These are phyloP conservation scores for Penicillium sp. DNA, from an alignment of 2,329 filamentous ascomycete genomes.

Conservation along the genomic window DNA sequence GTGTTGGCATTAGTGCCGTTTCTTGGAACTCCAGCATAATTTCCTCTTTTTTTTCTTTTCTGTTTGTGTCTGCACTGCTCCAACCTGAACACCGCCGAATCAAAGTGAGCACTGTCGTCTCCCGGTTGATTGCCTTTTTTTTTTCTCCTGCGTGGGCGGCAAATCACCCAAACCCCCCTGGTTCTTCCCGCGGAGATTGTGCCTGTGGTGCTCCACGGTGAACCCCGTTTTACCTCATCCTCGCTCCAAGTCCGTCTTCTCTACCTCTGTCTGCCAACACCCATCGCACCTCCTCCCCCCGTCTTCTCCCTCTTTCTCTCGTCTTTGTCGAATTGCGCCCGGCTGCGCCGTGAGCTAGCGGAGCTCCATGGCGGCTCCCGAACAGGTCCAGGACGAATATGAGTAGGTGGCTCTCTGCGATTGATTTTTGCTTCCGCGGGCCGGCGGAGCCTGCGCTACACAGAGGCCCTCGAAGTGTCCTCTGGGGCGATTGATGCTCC, in stretches of 20 bases:
- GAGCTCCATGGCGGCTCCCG: slow-evolving; percentile 43
- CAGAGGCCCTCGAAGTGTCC: background rate
- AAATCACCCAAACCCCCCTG: slow-evolving; percentile 1
- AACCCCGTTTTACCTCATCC: slow-evolving; percentile 14
- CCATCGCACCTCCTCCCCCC: slow-evolving; percentile 1
- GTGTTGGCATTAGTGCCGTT: too few relatives aligned
- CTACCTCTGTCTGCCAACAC: slow-evolving; percentile 1
- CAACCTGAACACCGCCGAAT: too few relatives aligned
- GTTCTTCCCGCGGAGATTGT: slow-evolving; percentile 9
- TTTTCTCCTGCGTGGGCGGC: background rate
- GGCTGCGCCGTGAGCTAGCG: slow-evolving; percentile 35
- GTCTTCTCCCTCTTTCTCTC: slow-evolving; percentile 7
- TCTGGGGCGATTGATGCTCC: slow-evolving; percentile 1
- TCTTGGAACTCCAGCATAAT: slow-evolving; percentile 3
- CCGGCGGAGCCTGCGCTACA: background rate
- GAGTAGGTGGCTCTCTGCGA: slow-evolving; percentile 41
- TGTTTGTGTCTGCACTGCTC: too few relatives aligned
- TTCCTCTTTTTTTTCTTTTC: slow-evolving; percentile 5
- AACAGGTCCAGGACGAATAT: slow-evolving; percentile 46
- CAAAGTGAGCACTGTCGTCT: too few relatives aligned
- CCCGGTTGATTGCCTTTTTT: too few relatives aligned
- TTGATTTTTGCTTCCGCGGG: slow-evolving; percentile 9
- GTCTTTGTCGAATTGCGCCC: slow-evolving; percentile 26
- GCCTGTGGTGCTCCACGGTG: slow-evolving; percentile 15
- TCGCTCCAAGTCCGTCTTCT: slow-evolving; percentile 1